Evolutionary conservation across 1,284 basidiomycete species (phyloP).

Genomic region (Ceratobasidium sp.): DNA sequence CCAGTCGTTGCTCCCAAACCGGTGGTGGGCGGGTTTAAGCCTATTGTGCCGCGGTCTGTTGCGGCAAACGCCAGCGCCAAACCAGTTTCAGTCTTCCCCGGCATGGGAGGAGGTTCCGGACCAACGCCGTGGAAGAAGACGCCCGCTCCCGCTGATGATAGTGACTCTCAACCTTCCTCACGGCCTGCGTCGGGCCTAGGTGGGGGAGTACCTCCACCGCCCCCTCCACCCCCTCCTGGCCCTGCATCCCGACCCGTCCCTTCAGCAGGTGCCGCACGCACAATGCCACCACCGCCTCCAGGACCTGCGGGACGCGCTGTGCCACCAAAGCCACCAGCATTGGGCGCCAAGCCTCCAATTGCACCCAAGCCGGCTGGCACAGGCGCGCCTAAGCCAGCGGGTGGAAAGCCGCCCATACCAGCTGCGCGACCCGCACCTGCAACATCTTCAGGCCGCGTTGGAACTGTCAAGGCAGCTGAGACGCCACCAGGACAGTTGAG

Average conservation of each 20-base stretch:
- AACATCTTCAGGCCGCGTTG: conserved; percentile 41
- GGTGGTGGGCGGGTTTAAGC: conserved; percentile 46
- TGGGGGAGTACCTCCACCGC: conserved; percentile 54
- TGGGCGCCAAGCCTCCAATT: conserved; percentile 62
- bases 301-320: conserved; percentile 63
- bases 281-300: conserved; percentile 59
- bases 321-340: conserved; percentile 56
- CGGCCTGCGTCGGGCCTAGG: conserved; percentile 48
- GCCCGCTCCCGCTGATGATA: conserved; percentile 55
- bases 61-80: conserved; percentile 69
- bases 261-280: conserved; percentile 49
- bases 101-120: conserved; percentile 67
- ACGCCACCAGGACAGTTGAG: conserved; percentile 75
- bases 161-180: conserved; percentile 66
- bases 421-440: conserved; percentile 48
- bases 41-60: conserved; percentile 54
- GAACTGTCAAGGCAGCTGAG: conserved; percentile 56
- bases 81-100: conserved; percentile 78
- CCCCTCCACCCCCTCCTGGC: conserved; percentile 59
- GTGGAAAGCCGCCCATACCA: conserved; percentile 33
- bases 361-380: conserved; percentile 50
- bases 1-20: conserved; percentile 53
- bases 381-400: conserved; percentile 46
- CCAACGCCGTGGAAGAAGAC: conserved; percentile 78
- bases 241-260: conserved; percentile 52